Evolutionary conservation across 2,329 filamentous ascomycete species (phyloP), one percentile per base, ranked within the genome.

Genomic region (Epichloe amarillans): DNA sequence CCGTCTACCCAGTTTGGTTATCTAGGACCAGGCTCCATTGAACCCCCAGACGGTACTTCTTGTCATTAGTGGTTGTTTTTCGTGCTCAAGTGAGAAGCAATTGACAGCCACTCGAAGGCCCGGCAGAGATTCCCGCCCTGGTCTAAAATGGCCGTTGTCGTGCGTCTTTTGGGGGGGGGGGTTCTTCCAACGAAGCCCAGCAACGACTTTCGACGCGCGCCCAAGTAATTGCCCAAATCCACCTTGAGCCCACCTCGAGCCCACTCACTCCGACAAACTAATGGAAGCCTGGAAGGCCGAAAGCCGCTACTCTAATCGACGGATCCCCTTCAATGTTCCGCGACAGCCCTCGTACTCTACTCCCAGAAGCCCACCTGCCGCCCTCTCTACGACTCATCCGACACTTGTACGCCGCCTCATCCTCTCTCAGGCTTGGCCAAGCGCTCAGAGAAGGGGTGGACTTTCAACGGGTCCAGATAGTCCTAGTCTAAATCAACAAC

Each of bases 201-300:
- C 39, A 37, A 19, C n/a, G 12, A 11, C 44, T 39, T 11, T 44
- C 33, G 40, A 50, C 40, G 21, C 19, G 48, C 50, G 44, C 50
- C 50, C 50, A 51, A 51, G 41, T 45, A 43, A 47, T 47, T 37
- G 44, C 45, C 50, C 44, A 50, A 51, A 51, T 47, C 50, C 50
- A 47, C 44, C 39, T 44, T 17, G 19, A 41, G 43, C 43, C 49
- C 42, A 45, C 50, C 37, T 37, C 39, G 44, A 51, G 39, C 44
- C 50, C 50, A 51, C 50, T 40, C 39, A 42, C 41, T 50, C 41
- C 41, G 30, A 45, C 48, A 26, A 38, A 15, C 33, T 19, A 30
- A 30, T 30, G 26, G 26, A 26, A 45, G 48, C 41, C 48, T 44
- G 48, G 48, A 41, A 50, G 33, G 41, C 35, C 6, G 30, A 12